Base-by-base conservation (phyloP, 169 alveolate genomes). In the Babesia divergens region DNA sequence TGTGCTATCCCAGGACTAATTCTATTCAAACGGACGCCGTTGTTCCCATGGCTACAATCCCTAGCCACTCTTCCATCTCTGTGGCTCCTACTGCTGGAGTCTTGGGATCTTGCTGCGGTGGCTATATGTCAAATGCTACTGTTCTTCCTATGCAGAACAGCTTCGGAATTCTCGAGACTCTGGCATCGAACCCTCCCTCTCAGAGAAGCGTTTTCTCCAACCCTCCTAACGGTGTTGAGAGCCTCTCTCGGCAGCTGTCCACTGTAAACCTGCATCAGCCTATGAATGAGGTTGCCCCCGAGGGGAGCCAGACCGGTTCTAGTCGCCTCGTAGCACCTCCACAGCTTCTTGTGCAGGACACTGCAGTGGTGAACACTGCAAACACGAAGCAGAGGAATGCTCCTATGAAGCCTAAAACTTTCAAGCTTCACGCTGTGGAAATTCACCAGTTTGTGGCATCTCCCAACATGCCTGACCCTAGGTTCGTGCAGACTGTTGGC, bases 351-450 rank as follows among this genome's bases (percentile, higher is more conserved):
- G 6, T 60, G 2, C 60, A 60, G 42, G 71, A 60, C 49, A 46
- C 71, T 2, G 51, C 56, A 14, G 71, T 40, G 2, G 28, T 22
- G 4, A 46, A 60, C 32, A 34, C 20, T 28, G 11, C 11, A 9
- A 26, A n/a, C 8, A 89, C 14, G 72, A 83, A 42, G 82, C 72
- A 22, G 86, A 76, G 52, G 92, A 89, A 64, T 91, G 89, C 34
- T 65, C 70, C 60, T 60, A 82, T 49, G 91, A 86, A 58, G 70
- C 94, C 55, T 75, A 89, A 65, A 56, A 81, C 94, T 56, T 91
- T 90, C 76, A 90, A 89, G 58, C 84, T 91, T 42, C 95, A 91
- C 56, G 95, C 95, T 29, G 84, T 91, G 34, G 95, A 91, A 65
- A 74, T 91, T 50, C 95, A 91, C 79, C 95, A 91, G 74, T 90